Evolutionary conservation across 2,329 filamentous ascomycete genomes (phyloP), one percentile per base, ranked within the genome.

Genomic region (Sclerotinia nivalis): DNA sequence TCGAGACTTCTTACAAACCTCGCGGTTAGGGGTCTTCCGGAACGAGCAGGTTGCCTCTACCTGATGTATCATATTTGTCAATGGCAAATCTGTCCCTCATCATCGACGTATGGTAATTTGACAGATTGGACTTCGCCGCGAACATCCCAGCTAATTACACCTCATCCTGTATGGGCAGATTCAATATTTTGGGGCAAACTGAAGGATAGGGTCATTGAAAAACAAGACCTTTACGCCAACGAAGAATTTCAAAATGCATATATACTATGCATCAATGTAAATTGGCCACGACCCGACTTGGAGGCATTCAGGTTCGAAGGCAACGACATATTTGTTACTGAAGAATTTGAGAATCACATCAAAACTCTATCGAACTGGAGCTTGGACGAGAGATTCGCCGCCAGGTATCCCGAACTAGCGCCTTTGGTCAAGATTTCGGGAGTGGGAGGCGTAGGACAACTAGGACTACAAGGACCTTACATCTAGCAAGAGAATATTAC

Each of bases 241-340:
- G 75, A 77, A 3, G 80, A 82, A 65, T 82, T 82, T 56, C 76
- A 77, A 54, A 74, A 76, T 67, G 60, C 79, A 52, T 82, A 81
- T 72, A 77, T 74, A 56, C 72, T 74, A 50, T 78, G 76, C 67
- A 67, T 82, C 60, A 78, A 78, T 64, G 72, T 79, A 59, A 79
- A 81, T 56, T 82, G 79, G 81, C 76, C 78, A 12, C 75, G 72
- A 34, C 59, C 71, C 37, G 71, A 75, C 2, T 22, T 70, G 18
- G 74, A 76, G 45, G 61, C 72, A 4, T 62, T 76, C 8, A 56
- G 68, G 6, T 71, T 72, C 61, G 74, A 74, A 34, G 74, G 71
- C 8, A 70, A 71, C 12, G 75, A 76, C 45, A 68, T 75, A 25
- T 71, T 49, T 28, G 28, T 73, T 20, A 72, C 73, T 2, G 71